A percentile compares a stretch with the other conserved stretches of the same genome.
These are phyloP conservation scores for Eruca vesicaria DNA, from an alignment of 441 rosid genomes.

Conservation along the genomic window DNA sequence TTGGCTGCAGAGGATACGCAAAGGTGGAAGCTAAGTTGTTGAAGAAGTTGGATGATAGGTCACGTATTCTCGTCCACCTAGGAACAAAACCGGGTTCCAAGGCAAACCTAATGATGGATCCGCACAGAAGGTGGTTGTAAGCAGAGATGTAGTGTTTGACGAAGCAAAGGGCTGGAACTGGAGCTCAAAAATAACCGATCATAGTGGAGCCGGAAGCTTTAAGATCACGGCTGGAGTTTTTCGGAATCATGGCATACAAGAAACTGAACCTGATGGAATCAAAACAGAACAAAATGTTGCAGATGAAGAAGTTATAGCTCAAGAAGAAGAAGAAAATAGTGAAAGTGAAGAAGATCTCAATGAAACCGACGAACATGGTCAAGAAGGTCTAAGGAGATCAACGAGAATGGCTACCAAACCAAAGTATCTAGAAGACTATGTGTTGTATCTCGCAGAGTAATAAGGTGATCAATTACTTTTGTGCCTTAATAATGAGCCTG, in stretches of 20 bases:
- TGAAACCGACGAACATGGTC: too few species aligned
- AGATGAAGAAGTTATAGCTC: too few species aligned
- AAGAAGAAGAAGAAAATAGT: neutral
- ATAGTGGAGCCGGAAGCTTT: too few species aligned
- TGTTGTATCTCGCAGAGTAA: neutral
- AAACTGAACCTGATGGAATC: too few species aligned
- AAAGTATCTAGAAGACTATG: neutral
- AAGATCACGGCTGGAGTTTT: neutral
- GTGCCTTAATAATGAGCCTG: neutral
- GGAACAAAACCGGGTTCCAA: neutral
- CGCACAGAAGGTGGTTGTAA: neutral
- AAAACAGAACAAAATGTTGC: too few species aligned
- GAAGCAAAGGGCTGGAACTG: neutral
- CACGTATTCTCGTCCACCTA: neutral
- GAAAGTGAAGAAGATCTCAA: neutral
- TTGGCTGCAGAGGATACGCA: neutral
- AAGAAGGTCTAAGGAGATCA: neutral
- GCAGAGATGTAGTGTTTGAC: neutral
- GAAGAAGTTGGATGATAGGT: neutral
- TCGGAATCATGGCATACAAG: neutral
- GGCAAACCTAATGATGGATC: neutral
- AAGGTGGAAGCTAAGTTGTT: neutral
- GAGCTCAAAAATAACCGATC: neutral
- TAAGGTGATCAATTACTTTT: neutral
- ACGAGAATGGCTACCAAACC: neutral